Conservation (phyloP, 257 asterid species). For the Paraleonurus japonicus region DNA sequence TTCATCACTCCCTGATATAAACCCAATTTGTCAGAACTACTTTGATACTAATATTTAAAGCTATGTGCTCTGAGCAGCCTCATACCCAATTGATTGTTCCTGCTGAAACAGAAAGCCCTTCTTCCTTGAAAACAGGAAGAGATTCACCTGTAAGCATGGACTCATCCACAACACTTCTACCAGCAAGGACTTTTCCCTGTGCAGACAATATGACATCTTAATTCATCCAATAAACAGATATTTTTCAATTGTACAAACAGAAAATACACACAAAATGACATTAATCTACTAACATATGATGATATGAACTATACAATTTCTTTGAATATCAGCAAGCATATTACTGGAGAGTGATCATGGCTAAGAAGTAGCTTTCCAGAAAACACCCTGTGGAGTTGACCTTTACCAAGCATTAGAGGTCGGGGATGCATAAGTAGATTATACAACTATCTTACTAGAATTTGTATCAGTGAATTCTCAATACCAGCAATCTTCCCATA, state of each 20-base stretch:
- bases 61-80: constrained; percentile 21
- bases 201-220: constrained; percentile 28
- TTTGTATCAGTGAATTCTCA: background rate
- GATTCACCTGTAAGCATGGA: constrained; percentile 99
- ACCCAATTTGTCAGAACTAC: background rate
- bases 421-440: background rate
- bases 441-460: background rate
- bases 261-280: constrained; percentile 17
- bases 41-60: constrained; percentile 1
- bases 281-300: background rate
- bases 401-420: background rate
- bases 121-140: constrained; percentile 93
- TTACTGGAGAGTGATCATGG: background rate
- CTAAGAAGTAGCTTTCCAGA: background rate
- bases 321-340: constrained; percentile 11
- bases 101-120: constrained; percentile 75
- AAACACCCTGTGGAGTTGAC: background rate
- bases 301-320: constrained; percentile 7
- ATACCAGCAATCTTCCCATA: constrained; percentile 4
- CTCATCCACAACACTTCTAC: constrained; percentile 98
- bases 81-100: constrained; percentile 98
- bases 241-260: constrained; percentile 10
- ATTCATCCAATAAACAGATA: constrained; percentile 27
- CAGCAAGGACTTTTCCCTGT: constrained; percentile 90
- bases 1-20: background rate